Evolutionary conservation across 1,284 basidiomycete species (phyloP).

Genomic region (Cryptococcus neoformans): DNA sequence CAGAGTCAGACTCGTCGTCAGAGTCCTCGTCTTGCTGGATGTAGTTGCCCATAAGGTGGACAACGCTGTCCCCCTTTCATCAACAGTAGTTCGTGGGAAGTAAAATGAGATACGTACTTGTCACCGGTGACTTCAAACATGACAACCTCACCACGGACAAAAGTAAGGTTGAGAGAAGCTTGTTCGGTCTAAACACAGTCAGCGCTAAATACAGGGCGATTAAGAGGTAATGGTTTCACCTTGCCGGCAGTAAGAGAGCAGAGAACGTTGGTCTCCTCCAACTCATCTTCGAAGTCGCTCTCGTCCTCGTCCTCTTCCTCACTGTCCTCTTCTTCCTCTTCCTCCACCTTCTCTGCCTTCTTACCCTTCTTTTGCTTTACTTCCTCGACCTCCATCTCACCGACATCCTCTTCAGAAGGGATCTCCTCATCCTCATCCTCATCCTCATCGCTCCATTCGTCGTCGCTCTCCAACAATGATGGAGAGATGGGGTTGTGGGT

Average conservation of each 20-base stretch:
- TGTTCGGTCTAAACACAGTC: conserved; percentile 66
- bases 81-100: not conserved
- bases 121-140: conserved; percentile 75
- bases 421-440: conserved; percentile 46
- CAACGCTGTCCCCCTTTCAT: conserved; percentile 55
- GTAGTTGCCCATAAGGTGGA: conserved; percentile 89
- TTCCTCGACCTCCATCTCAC: conserved; percentile 49
- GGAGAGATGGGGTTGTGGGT: conserved; percentile 56
- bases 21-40: conserved; percentile 55
- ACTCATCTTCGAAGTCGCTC: conserved; percentile 50
- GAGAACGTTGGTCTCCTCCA: conserved; percentile 53
- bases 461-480: conserved; percentile 53
- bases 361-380: conserved; percentile 47
- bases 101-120: conserved; percentile 57
- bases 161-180: conserved; percentile 67
- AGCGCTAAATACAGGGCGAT: not conserved
- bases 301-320: conserved; percentile 49
- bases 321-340: conserved; percentile 30
- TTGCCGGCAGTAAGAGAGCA: conserved; percentile 54
- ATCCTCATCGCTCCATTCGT: conserved; percentile 54
- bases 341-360: not conserved
- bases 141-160: conserved; percentile 68
- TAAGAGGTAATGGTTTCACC: conserved; percentile 24
- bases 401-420: conserved; percentile 44
- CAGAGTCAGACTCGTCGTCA: conserved; percentile 46